A percentile compares a stretch with the other conserved stretches of the same genome.
Evolutionary conservation across 2,329 filamentous ascomycete species (phyloP).

Genomic region (Exophiala mesophila): DNA sequence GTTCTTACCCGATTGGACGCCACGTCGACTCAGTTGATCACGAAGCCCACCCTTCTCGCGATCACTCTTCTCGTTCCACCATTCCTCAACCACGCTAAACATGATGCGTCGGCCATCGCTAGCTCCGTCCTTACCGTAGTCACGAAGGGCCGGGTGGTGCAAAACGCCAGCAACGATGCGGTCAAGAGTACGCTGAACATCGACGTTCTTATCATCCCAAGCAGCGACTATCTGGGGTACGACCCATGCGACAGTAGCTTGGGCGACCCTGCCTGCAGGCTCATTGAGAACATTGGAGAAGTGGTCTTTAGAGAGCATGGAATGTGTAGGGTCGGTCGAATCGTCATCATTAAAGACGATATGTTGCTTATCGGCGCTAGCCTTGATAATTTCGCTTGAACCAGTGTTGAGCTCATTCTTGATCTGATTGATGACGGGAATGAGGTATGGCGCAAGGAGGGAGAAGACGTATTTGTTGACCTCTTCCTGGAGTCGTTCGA

Average conservation of each 20-base stretch:
- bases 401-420: conserved; percentile 82
- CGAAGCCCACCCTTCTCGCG: conserved; percentile 63
- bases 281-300: conserved; percentile 90
- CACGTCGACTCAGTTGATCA: conserved; percentile 68
- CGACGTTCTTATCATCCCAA: conserved; percentile 72
- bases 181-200: conserved; percentile 65
- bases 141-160: conserved; percentile 78
- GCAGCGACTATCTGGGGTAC: conserved; percentile 84
- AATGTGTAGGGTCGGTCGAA: conserved; percentile 80
- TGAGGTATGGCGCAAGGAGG: conserved; percentile 80
- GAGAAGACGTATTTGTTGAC: conserved; percentile 86
- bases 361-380: conserved; percentile 76
- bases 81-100: conserved; percentile 74
- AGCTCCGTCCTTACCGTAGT: conserved; percentile 64
- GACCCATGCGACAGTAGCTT: conserved; percentile 73
- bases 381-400: conserved; percentile 80
- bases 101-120: conserved; percentile 68
- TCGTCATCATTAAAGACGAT: conserved; percentile 78
- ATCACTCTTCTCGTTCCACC: conserved; percentile 69
- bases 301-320: conserved; percentile 93
- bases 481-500: conserved; percentile 83
- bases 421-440: conserved; percentile 81
- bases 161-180: conserved; percentile 78
- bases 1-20: conserved; percentile 72
- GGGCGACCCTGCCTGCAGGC: conserved; percentile 75